Evolutionary conservation across 176 grass and related monocot species (phyloP).

Genomic region (Areca catechu): DNA sequence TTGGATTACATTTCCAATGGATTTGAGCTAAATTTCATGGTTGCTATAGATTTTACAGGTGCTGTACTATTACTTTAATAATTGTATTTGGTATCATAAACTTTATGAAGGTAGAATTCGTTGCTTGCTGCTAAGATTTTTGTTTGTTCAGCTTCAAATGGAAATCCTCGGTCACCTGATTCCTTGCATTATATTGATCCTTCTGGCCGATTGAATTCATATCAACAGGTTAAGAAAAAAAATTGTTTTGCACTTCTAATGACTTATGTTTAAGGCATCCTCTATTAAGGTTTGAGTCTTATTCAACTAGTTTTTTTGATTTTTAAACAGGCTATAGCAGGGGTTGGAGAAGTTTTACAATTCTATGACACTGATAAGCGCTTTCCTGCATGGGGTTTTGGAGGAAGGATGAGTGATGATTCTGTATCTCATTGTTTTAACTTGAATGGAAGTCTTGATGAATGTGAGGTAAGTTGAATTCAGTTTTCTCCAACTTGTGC

Average conservation of each 20-base stretch:
- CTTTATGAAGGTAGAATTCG: too few relatives aligned
- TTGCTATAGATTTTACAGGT: conserved; percentile 96
- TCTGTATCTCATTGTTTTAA: conserved; percentile 85
- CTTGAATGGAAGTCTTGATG: conserved; percentile 44
- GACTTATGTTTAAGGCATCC: too few relatives aligned
- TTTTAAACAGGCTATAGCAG: conserved; percentile 57
- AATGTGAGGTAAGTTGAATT: conserved; percentile 42
- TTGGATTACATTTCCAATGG: conserved; percentile 94
- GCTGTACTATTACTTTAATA: conserved; percentile 4
- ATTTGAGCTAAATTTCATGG: conserved; percentile 98
- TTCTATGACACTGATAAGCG: conserved; percentile 84
- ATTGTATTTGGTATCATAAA: too few relatives aligned
- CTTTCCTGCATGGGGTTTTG: conserved; percentile 95
- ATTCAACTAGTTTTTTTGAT: conserved; percentile 1
- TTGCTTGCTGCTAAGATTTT: not conserved
- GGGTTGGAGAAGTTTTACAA: conserved; percentile 78
- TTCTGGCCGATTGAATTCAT: conserved; percentile 74
- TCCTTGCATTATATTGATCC: conserved; percentile 96
- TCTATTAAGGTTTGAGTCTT: not conserved
- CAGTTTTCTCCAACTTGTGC: too few relatives aligned
- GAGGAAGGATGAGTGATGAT: conserved; percentile 44
- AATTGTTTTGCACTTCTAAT: too few relatives aligned
- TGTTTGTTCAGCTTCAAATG: conserved; percentile 73
- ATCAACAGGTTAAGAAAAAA: conserved; percentile 56
- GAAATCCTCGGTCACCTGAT: conserved; percentile 55